Base-by-base conservation (phyloP, 441 rosid genomes). In the Jatropha podagrica region DNA sequence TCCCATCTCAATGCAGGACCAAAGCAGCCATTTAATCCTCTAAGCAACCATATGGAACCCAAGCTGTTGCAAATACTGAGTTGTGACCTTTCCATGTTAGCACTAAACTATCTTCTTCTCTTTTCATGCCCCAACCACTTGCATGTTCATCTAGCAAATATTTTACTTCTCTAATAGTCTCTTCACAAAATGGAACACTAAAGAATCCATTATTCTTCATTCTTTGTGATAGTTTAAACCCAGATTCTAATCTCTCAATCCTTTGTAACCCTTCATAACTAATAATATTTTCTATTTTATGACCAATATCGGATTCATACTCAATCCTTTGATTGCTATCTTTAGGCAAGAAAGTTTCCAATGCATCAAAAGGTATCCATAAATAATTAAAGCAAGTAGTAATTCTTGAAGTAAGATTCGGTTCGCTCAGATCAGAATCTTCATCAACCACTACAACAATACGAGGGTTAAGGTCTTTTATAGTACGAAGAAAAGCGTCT, bases 1-100 rank as follows among this genome's bases (percentile, higher is more conserved):
- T 3, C 49, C 72, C 52, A 18, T 65, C 74, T 62, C 49, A 32
- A 27, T 72, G 46, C 48, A 44, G n/a, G 18, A 59, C 48, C 38
- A 10, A 62, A 63, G 23, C 20, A 32, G 68, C 37, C 23, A 15
- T 14, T 65, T 17, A 71, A 65, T 79, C 82, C 37, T 78, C 80
- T 46, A 55, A 63, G 13, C 76, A 67, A 13, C 76, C 72, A 71
- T 27, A 65, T 18, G 88, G 79, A 76, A 79, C 79, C 93, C 93
- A 89, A 71, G 82, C 87, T 37, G 90, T 81, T 58, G 91, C 89
- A 48, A 83, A 89, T 41, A 89, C 89, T n/a, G 92, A 87, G 79
- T 81, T 89, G 76, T 89, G 92, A 8, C 93, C 93, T 75, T 89
- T 89, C 93, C 93, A 89, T 64, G 91, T 89, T 66, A 89, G 83